Percentiles rank a stretch among this genome's conserved stretches.
These are phyloP conservation scores for Russula earlei DNA, from an alignment of 768 basidiomycete genomes.

Conservation along the genomic window DNA sequence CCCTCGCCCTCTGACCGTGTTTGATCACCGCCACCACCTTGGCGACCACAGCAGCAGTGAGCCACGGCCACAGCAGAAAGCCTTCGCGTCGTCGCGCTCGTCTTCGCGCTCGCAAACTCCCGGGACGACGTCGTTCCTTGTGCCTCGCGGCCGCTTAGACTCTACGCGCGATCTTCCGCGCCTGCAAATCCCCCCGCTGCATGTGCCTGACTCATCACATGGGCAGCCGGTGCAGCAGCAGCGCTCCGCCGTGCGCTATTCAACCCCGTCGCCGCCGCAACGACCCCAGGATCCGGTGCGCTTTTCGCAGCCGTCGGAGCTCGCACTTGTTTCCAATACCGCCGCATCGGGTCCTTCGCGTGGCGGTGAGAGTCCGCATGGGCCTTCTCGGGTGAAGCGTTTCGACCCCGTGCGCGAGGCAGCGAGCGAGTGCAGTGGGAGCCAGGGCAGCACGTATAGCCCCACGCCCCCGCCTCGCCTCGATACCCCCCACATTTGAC, in stretches of 20 bases:
- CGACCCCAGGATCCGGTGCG: neutral
- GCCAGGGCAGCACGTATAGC: conserved; percentile 10
- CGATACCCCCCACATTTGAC: conserved; percentile 12
- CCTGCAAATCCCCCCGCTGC: conserved; percentile 9
- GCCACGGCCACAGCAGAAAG: neutral
- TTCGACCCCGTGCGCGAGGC: conserved; percentile 23
- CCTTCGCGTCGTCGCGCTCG: neutral
- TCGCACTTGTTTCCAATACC: neutral
- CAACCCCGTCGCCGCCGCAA: too few relatives aligned
- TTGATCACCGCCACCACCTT: neutral
- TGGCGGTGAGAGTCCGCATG: neutral
- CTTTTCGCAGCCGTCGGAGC: neutral
- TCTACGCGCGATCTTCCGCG: conserved; percentile 8
- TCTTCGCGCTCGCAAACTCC: conserved; percentile 5
- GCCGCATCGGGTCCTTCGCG: neutral
- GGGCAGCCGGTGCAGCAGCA: neutral
- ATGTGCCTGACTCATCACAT: conserved; percentile 8
- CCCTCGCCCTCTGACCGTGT: neutral
- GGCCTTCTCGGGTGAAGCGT: conserved; percentile 5
- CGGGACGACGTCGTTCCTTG: neutral
- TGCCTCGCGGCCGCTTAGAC: conserved; percentile 1
- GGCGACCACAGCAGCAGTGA: neutral
- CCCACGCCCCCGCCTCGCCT: conserved; percentile 10
- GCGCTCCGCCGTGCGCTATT: neutral
- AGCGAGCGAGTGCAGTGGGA: conserved; percentile 12